These are phyloP conservation scores for Scheffersomyces stambukii DNA, from an alignment of 1,139 yeast species.

Conservation along the genomic window DNA sequence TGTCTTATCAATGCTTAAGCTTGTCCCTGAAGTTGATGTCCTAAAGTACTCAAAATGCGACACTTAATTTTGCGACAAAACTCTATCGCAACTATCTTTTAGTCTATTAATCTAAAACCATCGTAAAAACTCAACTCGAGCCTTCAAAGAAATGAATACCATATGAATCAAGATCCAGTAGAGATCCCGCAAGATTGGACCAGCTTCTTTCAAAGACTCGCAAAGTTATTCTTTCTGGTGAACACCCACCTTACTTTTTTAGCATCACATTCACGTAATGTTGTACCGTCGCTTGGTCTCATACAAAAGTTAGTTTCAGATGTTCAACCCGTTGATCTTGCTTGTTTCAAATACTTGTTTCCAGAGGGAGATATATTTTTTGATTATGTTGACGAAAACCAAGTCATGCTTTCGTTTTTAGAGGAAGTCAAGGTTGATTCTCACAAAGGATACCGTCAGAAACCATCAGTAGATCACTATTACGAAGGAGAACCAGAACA, in stretches of 20 bases:
- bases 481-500: conserved; percentile 22
- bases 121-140: too few relatives aligned
- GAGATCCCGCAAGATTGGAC: conserved; percentile 7
- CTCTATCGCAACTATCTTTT: too few relatives aligned
- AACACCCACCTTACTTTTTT: conserved; percentile 43
- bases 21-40: too few relatives aligned
- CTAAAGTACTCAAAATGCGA: too few relatives aligned
- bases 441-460: conserved; percentile 45
- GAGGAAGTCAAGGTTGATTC: conserved; percentile 31
- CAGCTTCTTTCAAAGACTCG: conserved; percentile 14
- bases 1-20: too few relatives aligned
- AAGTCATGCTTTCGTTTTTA: conserved; percentile 34
- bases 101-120: too few relatives aligned
- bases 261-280: conserved; percentile 37
- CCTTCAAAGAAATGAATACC: too few relatives aligned
- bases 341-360: conserved; percentile 56
- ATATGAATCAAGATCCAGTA: neutral
- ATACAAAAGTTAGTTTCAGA: conserved; percentile 27
- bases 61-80: too few relatives aligned
- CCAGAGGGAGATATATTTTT: conserved; percentile 64
- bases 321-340: conserved; percentile 49
- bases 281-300: conserved; percentile 37
- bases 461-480: conserved; percentile 28
- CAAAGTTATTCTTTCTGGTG: conserved; percentile 24
- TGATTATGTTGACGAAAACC: conserved; percentile 73